phyloP scores from a whole-genome alignment of 495 filamentous ascomycete genomes.

The Astrothelium macrocarpum region DNA sequence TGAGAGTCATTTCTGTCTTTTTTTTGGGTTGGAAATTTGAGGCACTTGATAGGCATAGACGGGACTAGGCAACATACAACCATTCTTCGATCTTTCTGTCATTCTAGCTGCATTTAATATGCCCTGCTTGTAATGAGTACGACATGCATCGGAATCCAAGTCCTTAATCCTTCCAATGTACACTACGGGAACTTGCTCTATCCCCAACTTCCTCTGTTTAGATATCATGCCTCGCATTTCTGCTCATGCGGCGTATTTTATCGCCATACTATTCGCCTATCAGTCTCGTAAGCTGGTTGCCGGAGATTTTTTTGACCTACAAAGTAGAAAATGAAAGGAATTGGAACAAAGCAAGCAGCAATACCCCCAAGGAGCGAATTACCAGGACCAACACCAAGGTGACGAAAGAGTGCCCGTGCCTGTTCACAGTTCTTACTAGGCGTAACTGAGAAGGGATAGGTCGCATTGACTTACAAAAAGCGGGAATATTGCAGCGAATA shows the following conservation, averaged over 20 bases:
- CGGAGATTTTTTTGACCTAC: background rate
- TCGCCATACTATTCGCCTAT: background rate
- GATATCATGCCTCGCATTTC: conserved; percentile 1
- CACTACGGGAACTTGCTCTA: too few species aligned
- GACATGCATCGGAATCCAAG: too few species aligned
- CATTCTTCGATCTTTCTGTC: too few species aligned
- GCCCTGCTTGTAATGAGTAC: too few species aligned
- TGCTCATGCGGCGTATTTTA: conserved; percentile 8
- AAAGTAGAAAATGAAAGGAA: conserved; percentile 17
- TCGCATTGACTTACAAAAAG: conserved; percentile 29
- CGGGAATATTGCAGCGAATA: conserved; percentile 39
- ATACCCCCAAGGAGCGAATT: conserved; percentile 11
- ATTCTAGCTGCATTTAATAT: too few species aligned
- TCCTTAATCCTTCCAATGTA: too few species aligned
- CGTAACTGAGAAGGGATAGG: background rate
- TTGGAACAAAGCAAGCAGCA: conserved; percentile 1
- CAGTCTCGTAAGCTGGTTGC: background rate
- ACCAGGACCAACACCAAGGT: conserved; percentile 6
- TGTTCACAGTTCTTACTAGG: background rate
- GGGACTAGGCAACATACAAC: too few species aligned
- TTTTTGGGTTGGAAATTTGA: too few species aligned
- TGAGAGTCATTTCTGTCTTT: too few species aligned
- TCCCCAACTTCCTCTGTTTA: too few species aligned
- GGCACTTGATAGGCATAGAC: too few species aligned
- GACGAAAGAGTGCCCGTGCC: conserved; percentile 8